Conservation (phyloP, 208 protist species). For the Acanthamoeba triangularis region DNA sequence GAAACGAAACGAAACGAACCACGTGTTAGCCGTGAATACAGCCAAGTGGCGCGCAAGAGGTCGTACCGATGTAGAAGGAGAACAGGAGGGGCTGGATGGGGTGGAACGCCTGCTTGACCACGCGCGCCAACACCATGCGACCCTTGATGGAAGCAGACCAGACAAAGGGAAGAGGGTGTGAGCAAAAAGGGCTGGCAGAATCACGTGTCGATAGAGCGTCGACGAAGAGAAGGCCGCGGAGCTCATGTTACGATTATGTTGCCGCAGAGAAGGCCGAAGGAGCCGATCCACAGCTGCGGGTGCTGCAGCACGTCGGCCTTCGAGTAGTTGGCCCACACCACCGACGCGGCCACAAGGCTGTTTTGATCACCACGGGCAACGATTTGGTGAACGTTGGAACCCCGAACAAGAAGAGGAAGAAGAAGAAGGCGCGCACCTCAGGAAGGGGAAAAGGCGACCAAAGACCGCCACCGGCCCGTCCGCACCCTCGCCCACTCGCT, state of each 20-base stretch:
- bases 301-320: not conserved
- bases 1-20: not conserved
- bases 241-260: conserved; percentile 33
- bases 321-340: conserved; percentile 41
- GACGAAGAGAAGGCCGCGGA: not conserved
- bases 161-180: not conserved
- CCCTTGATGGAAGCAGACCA: not conserved
- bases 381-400: too few relatives aligned
- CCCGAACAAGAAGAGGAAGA: too few relatives aligned
- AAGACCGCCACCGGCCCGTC: not conserved
- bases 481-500: not conserved
- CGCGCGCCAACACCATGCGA: conserved; percentile 60
- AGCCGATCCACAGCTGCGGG: conserved; percentile 49
- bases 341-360: conserved; percentile 4
- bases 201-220: not conserved
- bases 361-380: too few relatives aligned
- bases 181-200: not conserved
- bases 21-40: not conserved
- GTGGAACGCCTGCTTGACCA: not conserved
- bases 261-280: conserved; percentile 12
- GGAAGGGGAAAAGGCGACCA: conserved; percentile 21
- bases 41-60: not conserved
- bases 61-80: conserved; percentile 36
- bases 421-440: not conserved
- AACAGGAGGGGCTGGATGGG: conserved; percentile 62